A percentile compares a stretch with the other conserved stretches of the same genome.
Conservation (phyloP, 2,329 filamentous ascomycete species). For the Neofusicoccum umdonicola region DNA sequence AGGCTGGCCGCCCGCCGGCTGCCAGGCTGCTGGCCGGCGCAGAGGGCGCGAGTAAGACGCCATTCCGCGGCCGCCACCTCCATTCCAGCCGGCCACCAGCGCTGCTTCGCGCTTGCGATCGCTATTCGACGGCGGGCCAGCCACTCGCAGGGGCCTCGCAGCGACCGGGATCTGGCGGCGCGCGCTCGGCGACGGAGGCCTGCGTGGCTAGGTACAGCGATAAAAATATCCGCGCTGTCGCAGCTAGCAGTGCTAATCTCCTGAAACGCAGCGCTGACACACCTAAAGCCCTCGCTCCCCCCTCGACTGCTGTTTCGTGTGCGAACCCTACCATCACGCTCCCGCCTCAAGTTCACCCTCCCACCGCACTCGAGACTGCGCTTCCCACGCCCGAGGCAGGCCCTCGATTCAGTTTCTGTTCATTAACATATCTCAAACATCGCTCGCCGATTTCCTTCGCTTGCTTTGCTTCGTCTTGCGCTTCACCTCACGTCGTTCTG, state of each 20-base stretch:
- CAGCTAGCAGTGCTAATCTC: conserved; percentile 17
- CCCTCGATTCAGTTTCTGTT: conserved; percentile 18
- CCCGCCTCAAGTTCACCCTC: conserved; percentile 7
- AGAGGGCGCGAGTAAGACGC: conserved; percentile 11
- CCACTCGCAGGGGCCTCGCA: conserved; percentile 13
- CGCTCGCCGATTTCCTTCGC: conserved; percentile 13
- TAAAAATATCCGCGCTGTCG: conserved; percentile 15
- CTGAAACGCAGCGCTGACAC: conserved; percentile 19
- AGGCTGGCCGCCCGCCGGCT: too few relatives aligned
- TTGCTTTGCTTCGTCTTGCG: conserved; percentile 16
- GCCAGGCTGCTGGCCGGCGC: too few relatives aligned
- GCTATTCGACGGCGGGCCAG: conserved; percentile 16
- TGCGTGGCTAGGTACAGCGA: conserved; percentile 15
- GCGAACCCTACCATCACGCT: conserved; percentile 12
- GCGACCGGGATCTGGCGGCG: conserved; percentile 15
- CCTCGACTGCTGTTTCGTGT: conserved; percentile 19
- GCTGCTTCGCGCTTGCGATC: conserved; percentile 1
- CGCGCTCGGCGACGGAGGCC: conserved; percentile 13
- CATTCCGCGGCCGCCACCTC: conserved; percentile 16
- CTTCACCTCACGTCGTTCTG: conserved; percentile 4
- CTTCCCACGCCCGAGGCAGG: conserved; percentile 15
- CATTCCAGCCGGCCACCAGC: conserved; percentile 1
- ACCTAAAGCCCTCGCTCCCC: conserved; percentile 18
- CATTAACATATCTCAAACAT: conserved; percentile 18
- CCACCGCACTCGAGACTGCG: conserved; percentile 13